Conservation (phyloP, 257 asterid species). For the Lithospermum erythrorhizon region DNA sequence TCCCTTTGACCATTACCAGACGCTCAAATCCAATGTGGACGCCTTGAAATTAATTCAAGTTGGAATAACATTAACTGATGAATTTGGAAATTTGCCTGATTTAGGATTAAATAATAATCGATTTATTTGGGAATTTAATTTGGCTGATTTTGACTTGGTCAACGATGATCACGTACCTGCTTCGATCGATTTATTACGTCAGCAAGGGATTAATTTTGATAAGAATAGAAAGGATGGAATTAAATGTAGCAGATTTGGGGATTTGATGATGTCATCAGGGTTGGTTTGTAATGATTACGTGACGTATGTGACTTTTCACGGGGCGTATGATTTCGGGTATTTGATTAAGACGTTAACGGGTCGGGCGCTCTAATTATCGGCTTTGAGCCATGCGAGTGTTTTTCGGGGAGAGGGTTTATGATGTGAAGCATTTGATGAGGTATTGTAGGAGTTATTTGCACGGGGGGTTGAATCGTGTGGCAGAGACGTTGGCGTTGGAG, state of each 20-base stretch:
- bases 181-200: slow-evolving; percentile 38
- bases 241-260: slow-evolving; percentile 25
- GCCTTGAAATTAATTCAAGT: slow-evolving; percentile 38
- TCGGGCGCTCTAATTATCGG: no score
- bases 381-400: slow-evolving; percentile 25
- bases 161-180: slow-evolving; percentile 34
- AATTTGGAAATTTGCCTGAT: slow-evolving; percentile 38
- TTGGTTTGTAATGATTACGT: slow-evolving; percentile 37
- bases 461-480: slow-evolving; percentile 47
- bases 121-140: slow-evolving; percentile 56
- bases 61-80: slow-evolving; percentile 48
- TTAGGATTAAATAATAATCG: slow-evolving; percentile 21
- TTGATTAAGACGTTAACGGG: slow-evolving; percentile 47
- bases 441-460: slow-evolving; percentile 32
- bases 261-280: slow-evolving; percentile 48
- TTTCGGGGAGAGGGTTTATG: slow-evolving; percentile 41
- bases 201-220: slow-evolving; percentile 37
- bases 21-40: slow-evolving; percentile 44
- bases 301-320: slow-evolving; percentile 46
- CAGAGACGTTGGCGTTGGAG: slow-evolving; percentile 24
- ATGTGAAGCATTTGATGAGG: slow-evolving; percentile 47
- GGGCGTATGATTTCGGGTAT: slow-evolving; percentile 56
- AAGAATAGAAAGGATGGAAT: slow-evolving; percentile 18
- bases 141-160: slow-evolving; percentile 32
- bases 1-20: slow-evolving; percentile 34